Conservation (phyloP, 345 rosid species). For the Durio zibethinus region DNA sequence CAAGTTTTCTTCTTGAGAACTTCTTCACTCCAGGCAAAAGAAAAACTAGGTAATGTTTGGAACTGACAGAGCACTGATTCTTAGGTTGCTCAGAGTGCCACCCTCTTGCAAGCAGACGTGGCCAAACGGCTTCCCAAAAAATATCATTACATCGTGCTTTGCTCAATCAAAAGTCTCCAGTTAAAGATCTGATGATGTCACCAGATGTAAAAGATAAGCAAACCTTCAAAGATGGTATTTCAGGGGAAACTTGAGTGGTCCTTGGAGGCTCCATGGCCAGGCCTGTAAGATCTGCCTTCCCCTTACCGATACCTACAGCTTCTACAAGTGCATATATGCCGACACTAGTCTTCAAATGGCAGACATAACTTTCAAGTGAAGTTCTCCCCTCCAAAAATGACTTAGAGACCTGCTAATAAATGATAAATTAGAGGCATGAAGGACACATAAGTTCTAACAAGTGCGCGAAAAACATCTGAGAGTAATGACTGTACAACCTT, state of each 20-base stretch:
- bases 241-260: slow-evolving; percentile 35
- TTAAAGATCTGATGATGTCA: slow-evolving; percentile 52
- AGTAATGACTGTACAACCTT: not conserved
- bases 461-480: not conserved
- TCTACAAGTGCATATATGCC: slow-evolving; percentile 50
- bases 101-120: slow-evolving; percentile 71
- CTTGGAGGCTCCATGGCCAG: slow-evolving; percentile 36
- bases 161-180: slow-evolving; percentile 58
- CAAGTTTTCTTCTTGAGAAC: slow-evolving; percentile 62
- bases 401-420: slow-evolving; percentile 48
- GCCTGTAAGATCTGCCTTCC: slow-evolving; percentile 56
- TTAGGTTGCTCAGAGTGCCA: slow-evolving; percentile 76
- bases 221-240: slow-evolving; percentile 33
- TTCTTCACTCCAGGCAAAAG: slow-evolving; percentile 64
- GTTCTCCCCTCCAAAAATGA: slow-evolving; percentile 51
- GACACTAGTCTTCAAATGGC: slow-evolving; percentile 35
- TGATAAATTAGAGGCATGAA: slow-evolving; percentile 11
- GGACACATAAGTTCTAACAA: not conserved
- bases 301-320: slow-evolving; percentile 62
- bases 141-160: slow-evolving; percentile 74
- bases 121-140: slow-evolving; percentile 90
- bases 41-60: slow-evolving; percentile 55
- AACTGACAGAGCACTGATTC: slow-evolving; percentile 34
- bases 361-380: slow-evolving; percentile 41
- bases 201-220: slow-evolving; percentile 49